Evolutionary conservation across 2,329 filamentous ascomycete genomes (phyloP).

Genomic region (Claviceps digitariae): DNA sequence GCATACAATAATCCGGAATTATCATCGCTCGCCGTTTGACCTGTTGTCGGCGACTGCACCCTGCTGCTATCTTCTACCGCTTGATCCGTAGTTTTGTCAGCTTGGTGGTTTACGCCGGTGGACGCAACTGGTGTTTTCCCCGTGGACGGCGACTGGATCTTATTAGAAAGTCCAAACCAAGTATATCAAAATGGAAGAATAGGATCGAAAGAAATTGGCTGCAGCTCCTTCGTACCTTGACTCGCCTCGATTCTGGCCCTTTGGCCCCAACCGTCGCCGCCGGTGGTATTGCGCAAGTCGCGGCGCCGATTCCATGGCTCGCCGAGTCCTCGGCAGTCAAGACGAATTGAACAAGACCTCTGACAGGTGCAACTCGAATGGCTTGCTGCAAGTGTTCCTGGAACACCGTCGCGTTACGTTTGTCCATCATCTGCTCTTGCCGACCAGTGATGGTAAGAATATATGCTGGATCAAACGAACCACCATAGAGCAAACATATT

Average conservation of each 20-base stretch:
- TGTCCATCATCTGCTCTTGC: constrained; percentile 56
- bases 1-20: background rate
- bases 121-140: background rate
- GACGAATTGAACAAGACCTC: constrained; percentile 62
- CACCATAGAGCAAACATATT: constrained; percentile 60
- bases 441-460: constrained; percentile 61
- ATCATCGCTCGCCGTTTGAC: background rate
- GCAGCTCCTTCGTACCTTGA: background rate
- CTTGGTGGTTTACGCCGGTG: background rate
- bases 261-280: background rate
- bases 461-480: constrained; percentile 68
- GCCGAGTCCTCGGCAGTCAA: constrained; percentile 57
- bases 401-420: constrained; percentile 64
- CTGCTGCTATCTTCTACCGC: background rate
- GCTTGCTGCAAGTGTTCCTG: constrained; percentile 62
- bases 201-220: background rate
- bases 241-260: background rate
- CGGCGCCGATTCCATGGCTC: constrained; percentile 57
- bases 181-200: background rate
- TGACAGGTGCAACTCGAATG: constrained; percentile 48
- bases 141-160: background rate
- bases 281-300: constrained; percentile 40
- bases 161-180: background rate
- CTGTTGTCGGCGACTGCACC: background rate
- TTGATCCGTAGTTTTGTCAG: background rate